These are phyloP conservation scores for Lenwebbia sp. DNA, from an alignment of 345 rosid species.

Conservation along the genomic window DNA sequence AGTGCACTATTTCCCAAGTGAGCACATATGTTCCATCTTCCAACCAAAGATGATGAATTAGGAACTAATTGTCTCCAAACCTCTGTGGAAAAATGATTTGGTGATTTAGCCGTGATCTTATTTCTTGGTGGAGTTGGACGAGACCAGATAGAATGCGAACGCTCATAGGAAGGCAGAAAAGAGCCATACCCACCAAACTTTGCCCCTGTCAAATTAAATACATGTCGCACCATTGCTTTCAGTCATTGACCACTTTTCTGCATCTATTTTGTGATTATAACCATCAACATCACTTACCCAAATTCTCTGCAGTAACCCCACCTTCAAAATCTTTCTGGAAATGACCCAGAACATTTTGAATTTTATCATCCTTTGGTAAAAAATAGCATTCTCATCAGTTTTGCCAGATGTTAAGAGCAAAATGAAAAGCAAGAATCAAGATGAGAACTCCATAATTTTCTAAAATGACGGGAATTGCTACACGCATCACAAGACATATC, in stretches of 20 bases:
- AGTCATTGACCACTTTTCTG: background rate
- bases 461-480: background rate
- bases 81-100: constrained; percentile 23
- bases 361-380: constrained; percentile 54
- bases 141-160: constrained; percentile 12
- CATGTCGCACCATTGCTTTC: constrained; percentile 1
- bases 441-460: background rate
- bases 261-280: background rate
- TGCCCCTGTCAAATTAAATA: constrained; percentile 39
- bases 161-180: constrained; percentile 45
- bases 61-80: constrained; percentile 13
- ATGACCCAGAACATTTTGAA: constrained; percentile 58
- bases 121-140: constrained; percentile 21
- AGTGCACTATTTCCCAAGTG: background rate
- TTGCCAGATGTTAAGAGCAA: background rate
- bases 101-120: constrained; percentile 14
- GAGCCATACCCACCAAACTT: constrained; percentile 56
- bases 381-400: constrained; percentile 8
- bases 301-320: constrained; percentile 29
- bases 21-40: background rate
- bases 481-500: background rate
- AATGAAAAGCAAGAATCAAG: background rate
- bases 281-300: constrained; percentile 38
- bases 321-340: constrained; percentile 45
- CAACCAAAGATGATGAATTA: constrained; percentile 4